Conservation (phyloP, 2,329 filamentous ascomycete genomes). For the Alternaria solani region DNA sequence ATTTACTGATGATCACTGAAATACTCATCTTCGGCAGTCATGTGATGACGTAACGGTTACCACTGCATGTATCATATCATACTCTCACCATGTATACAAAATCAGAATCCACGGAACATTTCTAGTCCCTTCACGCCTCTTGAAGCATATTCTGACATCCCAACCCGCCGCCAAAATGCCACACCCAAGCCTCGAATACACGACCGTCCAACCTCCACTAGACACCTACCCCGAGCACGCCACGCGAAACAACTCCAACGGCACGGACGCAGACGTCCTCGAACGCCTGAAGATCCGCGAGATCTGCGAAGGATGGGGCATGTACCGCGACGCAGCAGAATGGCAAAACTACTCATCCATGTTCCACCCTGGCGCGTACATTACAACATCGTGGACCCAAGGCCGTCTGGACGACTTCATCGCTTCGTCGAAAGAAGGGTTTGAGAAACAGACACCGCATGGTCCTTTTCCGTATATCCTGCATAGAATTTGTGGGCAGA, state of each 20-base stretch:
- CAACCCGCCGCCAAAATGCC: background rate
- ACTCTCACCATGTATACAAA: background rate
- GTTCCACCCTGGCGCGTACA: background rate
- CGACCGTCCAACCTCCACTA: background rate
- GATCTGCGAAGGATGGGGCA: background rate
- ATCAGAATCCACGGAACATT: no score
- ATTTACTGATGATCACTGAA: background rate
- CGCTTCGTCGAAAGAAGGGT: background rate
- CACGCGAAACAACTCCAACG: background rate
- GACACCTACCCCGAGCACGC: background rate
- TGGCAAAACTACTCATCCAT: background rate
- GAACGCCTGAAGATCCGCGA: background rate
- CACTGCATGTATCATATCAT: background rate
- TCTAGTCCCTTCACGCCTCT: rapidly evolving
- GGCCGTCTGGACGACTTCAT: background rate
- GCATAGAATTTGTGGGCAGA: background rate
- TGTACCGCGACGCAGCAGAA: background rate
- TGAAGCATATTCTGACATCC: background rate
- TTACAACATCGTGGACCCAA: background rate
- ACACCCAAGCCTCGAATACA: slow-evolving; percentile 1
- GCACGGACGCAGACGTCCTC: background rate
- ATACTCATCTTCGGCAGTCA: background rate
- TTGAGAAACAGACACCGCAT: background rate
- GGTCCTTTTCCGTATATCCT: background rate
- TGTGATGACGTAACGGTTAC: background rate